phyloP scores from a whole-genome alignment of 208 protist species.

The Leishmania gerbilli region DNA sequence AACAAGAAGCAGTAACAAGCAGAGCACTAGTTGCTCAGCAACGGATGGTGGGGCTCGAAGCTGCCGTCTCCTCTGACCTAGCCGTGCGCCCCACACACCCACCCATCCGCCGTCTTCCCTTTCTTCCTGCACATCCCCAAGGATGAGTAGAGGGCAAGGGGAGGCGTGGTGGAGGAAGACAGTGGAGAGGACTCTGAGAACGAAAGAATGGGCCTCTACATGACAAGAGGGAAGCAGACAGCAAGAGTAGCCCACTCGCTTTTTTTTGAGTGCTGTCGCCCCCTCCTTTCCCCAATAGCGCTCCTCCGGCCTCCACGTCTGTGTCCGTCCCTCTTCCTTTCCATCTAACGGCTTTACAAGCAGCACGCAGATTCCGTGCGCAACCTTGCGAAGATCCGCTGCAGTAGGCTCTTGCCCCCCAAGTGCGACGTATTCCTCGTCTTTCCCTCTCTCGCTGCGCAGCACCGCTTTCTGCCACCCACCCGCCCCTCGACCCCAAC shows the following conservation, averaged over 20 bases:
- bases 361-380: not conserved
- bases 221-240: not conserved
- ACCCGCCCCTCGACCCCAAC: not conserved
- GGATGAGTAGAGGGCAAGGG: not conserved
- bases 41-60: not conserved
- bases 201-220: too few relatives aligned
- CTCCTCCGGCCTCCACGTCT: not conserved
- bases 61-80: conserved; percentile 1
- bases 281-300: not conserved
- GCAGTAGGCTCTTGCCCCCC: not conserved
- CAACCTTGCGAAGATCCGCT: not conserved
- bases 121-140: not conserved
- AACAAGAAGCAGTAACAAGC: conserved; percentile 16
- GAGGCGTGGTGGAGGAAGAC: not conserved
- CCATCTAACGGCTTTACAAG: not conserved
- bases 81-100: not conserved
- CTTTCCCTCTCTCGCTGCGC: not conserved
- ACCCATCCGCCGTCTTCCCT: not conserved
- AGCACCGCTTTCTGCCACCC: not conserved
- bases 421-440: not conserved
- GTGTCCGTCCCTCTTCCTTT: not conserved
- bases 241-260: not conserved
- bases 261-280: not conserved
- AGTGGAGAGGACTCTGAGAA: not conserved
- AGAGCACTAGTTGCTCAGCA: conserved; percentile 5